Conservation (phyloP, 352 stramenopile species). For the Pythium scleroteichum region DNA sequence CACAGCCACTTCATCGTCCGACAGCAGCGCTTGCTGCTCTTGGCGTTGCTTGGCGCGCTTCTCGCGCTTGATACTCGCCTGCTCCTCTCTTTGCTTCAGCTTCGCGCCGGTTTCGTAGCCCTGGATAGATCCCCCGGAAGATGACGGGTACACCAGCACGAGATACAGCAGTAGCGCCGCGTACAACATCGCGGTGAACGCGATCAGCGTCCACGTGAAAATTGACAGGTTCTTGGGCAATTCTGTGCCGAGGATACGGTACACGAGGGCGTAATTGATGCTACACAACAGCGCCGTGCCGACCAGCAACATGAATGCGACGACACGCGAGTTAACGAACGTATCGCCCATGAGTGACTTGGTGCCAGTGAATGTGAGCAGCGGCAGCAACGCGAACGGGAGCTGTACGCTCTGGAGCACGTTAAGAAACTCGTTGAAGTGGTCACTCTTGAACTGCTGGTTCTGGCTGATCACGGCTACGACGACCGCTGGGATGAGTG, state of each 20-base stretch:
- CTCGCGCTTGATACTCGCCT: slow-evolving; percentile 5
- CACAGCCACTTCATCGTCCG: slow-evolving; percentile 23
- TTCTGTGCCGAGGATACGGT: slow-evolving; percentile 43
- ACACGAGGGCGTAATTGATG: slow-evolving; percentile 68
- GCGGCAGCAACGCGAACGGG: slow-evolving; percentile 81
- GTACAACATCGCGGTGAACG: slow-evolving; percentile 34
- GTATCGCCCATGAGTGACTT: slow-evolving; percentile 60
- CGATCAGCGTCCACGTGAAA: slow-evolving; percentile 18
- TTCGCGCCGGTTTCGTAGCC: slow-evolving; percentile 21
- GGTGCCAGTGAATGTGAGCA: slow-evolving; percentile 74
- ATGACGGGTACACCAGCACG: slow-evolving; percentile 49
- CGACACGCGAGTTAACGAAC: slow-evolving; percentile 42
- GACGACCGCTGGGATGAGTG: slow-evolving; percentile 74
- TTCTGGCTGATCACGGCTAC: slow-evolving; percentile 71
- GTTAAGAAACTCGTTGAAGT: slow-evolving; percentile 84
- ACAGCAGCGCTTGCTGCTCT: slow-evolving; percentile 20
- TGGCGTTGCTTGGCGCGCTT: slow-evolving; percentile 8
- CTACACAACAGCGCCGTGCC: slow-evolving; percentile 51
- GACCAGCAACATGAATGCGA: slow-evolving; percentile 40
- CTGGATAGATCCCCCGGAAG: slow-evolving; percentile 13
- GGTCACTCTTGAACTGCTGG: slow-evolving; percentile 52
- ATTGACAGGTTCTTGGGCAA: slow-evolving; percentile 37
- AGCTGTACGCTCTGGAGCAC: slow-evolving; percentile 88
- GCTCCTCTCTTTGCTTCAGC: slow-evolving; percentile 7
- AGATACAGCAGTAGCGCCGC: slow-evolving; percentile 52